Conservation (phyloP, 768 basidiomycete genomes). For the Gyrodon lividus region DNA sequence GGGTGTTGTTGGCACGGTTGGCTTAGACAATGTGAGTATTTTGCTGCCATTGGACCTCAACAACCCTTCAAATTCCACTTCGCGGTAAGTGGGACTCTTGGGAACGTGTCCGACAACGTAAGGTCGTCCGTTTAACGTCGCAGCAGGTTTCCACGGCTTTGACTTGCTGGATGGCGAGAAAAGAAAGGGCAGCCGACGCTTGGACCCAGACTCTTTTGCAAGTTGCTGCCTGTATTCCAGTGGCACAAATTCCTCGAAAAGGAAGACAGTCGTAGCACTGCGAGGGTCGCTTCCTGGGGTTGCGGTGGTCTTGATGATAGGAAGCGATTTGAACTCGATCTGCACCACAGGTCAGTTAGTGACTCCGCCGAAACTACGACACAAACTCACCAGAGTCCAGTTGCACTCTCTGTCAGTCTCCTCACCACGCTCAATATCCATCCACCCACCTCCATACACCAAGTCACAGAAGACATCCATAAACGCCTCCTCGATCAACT, state of each 20-base stretch:
- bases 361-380: background rate
- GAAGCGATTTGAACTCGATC: constrained; percentile 86
- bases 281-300: constrained; percentile 55
- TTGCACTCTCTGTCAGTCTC: constrained; percentile 80
- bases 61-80: constrained; percentile 79
- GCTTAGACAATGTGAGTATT: constrained; percentile 34
- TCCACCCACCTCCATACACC: constrained; percentile 82
- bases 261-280: constrained; percentile 65
- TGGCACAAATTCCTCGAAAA: constrained; percentile 95
- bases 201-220: constrained; percentile 47
- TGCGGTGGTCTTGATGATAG: constrained; percentile 34
- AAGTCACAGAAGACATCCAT: constrained; percentile 84
- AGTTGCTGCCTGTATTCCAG: constrained; percentile 81
- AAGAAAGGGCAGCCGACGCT: constrained; percentile 67
- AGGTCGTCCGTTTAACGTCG: constrained; percentile 77
- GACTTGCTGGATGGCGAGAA: constrained; percentile 51
- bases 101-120: constrained; percentile 64
- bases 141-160: constrained; percentile 75
- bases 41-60: constrained; percentile 54
- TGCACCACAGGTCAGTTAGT: constrained; percentile 29
- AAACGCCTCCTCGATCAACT: constrained; percentile 88
- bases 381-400: constrained; percentile 78
- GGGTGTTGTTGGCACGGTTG: constrained; percentile 12
- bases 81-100: constrained; percentile 51
- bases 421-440: constrained; percentile 72